These are phyloP conservation scores for Tirmania nivea DNA, from an alignment of 495 filamentous ascomycete species.

Conservation along the genomic window DNA sequence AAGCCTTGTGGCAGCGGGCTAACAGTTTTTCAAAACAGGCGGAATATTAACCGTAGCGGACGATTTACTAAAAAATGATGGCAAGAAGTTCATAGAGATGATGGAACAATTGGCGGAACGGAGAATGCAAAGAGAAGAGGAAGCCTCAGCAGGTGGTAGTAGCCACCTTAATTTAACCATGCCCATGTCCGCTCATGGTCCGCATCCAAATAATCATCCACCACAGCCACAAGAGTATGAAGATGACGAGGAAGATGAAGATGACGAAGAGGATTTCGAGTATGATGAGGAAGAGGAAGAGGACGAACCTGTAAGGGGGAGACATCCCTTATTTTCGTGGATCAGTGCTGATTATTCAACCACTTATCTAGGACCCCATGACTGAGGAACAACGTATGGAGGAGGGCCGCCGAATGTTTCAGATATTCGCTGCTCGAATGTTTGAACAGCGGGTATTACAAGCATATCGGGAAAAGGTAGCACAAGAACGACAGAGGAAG, in stretches of 20 bases:
- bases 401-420: conserved; percentile 95
- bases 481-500: conserved; percentile 72
- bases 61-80: conserved; percentile 94
- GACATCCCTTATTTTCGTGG: not conserved
- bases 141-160: conserved; percentile 42
- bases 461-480: conserved; percentile 93
- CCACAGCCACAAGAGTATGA: conserved; percentile 47
- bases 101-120: conserved; percentile 98
- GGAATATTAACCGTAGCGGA: conserved; percentile 97
- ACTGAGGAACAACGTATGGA: conserved; percentile 98
- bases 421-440: conserved; percentile 98
- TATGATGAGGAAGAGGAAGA: conserved; percentile 74
- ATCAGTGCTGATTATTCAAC: conserved; percentile 16
- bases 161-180: conserved; percentile 17
- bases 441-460: conserved; percentile 93
- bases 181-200: conserved; percentile 19
- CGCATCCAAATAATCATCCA: conserved; percentile 26
- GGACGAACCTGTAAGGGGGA: conserved; percentile 48
- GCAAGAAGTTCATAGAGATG: conserved; percentile 99
- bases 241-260: conserved; percentile 41
- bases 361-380: conserved; percentile 56
- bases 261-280: conserved; percentile 71
- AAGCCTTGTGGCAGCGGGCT: too few relatives aligned
- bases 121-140: conserved; percentile 88
- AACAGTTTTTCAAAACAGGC: conserved; percentile 30